Percentiles rank a stretch among this genome's conserved stretches.
Conservation (phyloP, 169 alveolate genomes). For the Eimeria falciformis region DNA sequence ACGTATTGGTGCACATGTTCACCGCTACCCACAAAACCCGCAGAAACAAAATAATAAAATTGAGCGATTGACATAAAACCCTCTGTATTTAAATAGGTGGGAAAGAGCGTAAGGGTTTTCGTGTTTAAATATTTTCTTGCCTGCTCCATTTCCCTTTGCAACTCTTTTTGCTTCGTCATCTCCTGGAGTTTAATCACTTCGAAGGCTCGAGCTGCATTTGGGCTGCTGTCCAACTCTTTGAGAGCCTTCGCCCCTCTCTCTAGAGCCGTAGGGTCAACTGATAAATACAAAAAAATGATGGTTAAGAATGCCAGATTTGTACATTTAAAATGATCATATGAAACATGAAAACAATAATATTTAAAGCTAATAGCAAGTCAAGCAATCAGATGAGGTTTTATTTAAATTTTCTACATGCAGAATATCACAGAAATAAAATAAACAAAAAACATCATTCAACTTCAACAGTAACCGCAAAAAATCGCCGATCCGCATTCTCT, state of each 20-base stretch:
- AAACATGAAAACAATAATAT: background rate
- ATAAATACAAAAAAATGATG: conserved; percentile 36
- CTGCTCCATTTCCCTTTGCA: conserved; percentile 92
- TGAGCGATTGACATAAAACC: no score
- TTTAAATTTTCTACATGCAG: no score
- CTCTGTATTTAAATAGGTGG: no score
- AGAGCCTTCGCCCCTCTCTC: conserved; percentile 99
- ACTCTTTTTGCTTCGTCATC: conserved; percentile 95
- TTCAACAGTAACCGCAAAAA: no score
- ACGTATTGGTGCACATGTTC: no score
- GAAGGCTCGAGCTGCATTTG: conserved; percentile 96
- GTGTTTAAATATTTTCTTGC: conserved; percentile 19
- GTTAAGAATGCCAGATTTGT: conserved; percentile 11
- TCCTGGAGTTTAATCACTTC: conserved; percentile 96
- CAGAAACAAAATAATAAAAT: no score
- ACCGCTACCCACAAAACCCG: no score
- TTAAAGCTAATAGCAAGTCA: background rate
- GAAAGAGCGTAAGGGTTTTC: no score
- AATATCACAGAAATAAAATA: no score
- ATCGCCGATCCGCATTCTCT: no score
- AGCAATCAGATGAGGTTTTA: background rate
- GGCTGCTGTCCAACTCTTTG: conserved; percentile 94
- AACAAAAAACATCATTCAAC: no score
- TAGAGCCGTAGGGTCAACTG: conserved; percentile 98
- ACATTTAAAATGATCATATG: conserved; percentile 42